Percentiles rank a stretch among this genome's conserved stretches.
Evolutionary conservation across 2,329 filamentous ascomycete genomes (phyloP).

Genomic region (Thielaviopsis populi): DNA sequence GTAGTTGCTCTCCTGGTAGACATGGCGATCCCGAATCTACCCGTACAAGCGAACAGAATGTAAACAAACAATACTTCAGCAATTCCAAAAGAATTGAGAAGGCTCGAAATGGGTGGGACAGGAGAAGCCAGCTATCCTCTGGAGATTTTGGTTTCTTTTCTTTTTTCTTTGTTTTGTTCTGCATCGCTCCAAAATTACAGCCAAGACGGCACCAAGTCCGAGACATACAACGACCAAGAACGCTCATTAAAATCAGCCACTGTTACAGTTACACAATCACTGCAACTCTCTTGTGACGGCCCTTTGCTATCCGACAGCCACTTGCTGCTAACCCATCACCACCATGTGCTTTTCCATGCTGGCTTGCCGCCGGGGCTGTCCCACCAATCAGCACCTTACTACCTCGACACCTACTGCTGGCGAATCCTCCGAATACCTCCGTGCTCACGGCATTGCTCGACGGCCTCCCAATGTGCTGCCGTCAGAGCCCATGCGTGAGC

Average conservation of each 20-base stretch:
- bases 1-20: not conserved
- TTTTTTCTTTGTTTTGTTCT: not conserved
- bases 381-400: not conserved
- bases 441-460: not conserved
- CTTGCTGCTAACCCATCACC: not conserved
- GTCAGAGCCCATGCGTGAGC: not conserved
- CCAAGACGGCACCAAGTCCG: not conserved
- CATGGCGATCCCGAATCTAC: not conserved
- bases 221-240: not conserved
- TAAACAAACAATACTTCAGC: not conserved
- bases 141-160: not conserved
- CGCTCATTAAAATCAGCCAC: not conserved
- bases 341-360: constrained; percentile 6
- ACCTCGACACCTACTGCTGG: not conserved
- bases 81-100: no score
- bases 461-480: not conserved
- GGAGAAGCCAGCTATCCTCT: not conserved
- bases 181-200: not conserved
- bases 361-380: constrained; percentile 4
- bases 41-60: not conserved
- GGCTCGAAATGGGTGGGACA: not conserved
- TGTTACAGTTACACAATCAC: not conserved
- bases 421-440: not conserved
- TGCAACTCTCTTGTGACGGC: not conserved
- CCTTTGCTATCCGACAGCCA: not conserved